Evolutionary conservation across 768 basidiomycete genomes (phyloP).

Genomic region (Tremella yokohamensis): DNA sequence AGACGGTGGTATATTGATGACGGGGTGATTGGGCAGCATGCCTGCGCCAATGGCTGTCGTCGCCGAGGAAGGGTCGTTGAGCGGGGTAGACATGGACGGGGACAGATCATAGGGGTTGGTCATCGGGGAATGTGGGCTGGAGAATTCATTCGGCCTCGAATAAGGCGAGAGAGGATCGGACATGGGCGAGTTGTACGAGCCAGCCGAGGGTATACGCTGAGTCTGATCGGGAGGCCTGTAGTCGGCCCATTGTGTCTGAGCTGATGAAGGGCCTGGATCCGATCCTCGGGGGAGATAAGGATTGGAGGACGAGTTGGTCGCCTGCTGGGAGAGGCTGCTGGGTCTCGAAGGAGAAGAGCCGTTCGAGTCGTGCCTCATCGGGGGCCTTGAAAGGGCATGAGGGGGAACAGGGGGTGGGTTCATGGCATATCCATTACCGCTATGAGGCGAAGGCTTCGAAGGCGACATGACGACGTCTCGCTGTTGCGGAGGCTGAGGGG

Average conservation of each 20-base stretch:
- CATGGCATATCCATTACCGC: slow-evolving; percentile 17
- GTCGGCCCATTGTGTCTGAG: slow-evolving; percentile 25
- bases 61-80: not conserved
- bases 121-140: slow-evolving; percentile 29
- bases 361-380: slow-evolving; percentile 12
- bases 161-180: slow-evolving; percentile 37
- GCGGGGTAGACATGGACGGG: slow-evolving; percentile 4
- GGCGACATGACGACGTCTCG: slow-evolving; percentile 32
- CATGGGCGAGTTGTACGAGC: slow-evolving; percentile 27
- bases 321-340: not conserved
- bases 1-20: slow-evolving; percentile 5
- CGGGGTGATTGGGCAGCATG: slow-evolving; percentile 2
- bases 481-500: slow-evolving; percentile 8
- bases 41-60: too few relatives aligned
- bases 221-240: slow-evolving; percentile 23
- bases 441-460: slow-evolving; percentile 3
- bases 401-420: slow-evolving; percentile 40
- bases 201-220: slow-evolving; percentile 30
- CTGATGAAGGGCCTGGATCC: slow-evolving; percentile 30
- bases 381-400: slow-evolving; percentile 20
- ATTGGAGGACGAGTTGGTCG: slow-evolving; percentile 12
- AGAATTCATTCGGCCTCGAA: slow-evolving; percentile 6
- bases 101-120: slow-evolving; percentile 34
- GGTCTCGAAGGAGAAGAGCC: slow-evolving; percentile 16
- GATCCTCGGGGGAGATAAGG: slow-evolving; percentile 40